Evolutionary conservation across 441 rosid species (phyloP), one percentile per base, ranked within the genome.

Genomic region (Euphorbia schlechtendalii): DNA sequence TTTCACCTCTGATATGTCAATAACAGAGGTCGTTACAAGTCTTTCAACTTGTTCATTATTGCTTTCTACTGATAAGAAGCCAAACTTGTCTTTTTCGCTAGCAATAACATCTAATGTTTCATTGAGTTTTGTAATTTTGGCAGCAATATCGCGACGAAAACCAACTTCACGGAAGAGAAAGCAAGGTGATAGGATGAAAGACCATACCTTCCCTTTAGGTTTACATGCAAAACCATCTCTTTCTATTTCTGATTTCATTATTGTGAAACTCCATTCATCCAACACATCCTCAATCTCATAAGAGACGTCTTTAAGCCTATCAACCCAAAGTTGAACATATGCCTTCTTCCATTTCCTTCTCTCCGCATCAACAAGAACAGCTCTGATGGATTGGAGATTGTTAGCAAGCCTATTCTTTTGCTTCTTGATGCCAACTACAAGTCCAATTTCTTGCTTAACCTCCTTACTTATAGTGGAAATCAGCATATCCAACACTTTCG

Each of bases 291-390:
- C 59, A 2, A 59, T 22, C 52, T 61, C 66, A 34, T 60, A 68
- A 17, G 51, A 6, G 18, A 61, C 32, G 54, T 21, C 30, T 54
- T 52, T 68, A 13, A 68, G 54, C 53, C 28, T 51, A 11, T 58
- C 34, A 0, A 67, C 5, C 65, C 65, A 61, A 11, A 40, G 65
- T 8, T 41, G 34, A 22, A 62, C 56, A 27, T 9, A 8, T 62
- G n/a, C 56, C 24, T 45, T 43, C 61, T 32, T 30, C 22, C 1
- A 8, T 57, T 82, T 81, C 86, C 84, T 81, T 68, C 58, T 51
- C 56, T 3, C 69, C 32, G 61, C 61, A 57, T 57, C 61, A 17
- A 57, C 8, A 7, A 57, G 41, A 8, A 57, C 61, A 57, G 24
- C 61, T n/a, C 32, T 13, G 22, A 57, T 57, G 22, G 61, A 32